A percentile compares a stretch with the other conserved stretches of the same genome.
Conservation (phyloP, 2,329 filamentous ascomycete species). For the Coniochaeta ligniaria region DNA sequence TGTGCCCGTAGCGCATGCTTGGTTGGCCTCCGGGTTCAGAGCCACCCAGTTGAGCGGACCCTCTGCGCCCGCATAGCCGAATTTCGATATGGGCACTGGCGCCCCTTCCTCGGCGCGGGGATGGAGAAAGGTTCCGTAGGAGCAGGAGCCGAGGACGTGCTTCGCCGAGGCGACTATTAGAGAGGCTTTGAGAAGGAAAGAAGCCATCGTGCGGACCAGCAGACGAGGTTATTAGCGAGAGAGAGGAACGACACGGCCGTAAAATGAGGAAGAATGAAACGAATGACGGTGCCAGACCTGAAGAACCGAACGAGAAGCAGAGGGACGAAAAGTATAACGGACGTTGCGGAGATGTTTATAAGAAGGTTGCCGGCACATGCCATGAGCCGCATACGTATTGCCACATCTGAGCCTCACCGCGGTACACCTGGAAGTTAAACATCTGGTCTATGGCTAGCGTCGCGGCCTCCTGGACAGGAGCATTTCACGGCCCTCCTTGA, state of each 20-base stretch:
- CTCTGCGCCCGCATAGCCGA: conserved; percentile 26
- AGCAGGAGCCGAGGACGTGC: conserved; percentile 26
- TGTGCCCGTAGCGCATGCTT: conserved; percentile 40
- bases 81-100: conserved; percentile 24
- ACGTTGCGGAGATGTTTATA: neutral
- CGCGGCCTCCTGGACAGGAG: neutral
- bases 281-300: neutral
- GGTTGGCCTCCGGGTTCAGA: conserved; percentile 31
- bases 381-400: neutral
- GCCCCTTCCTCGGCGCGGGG: conserved; percentile 22
- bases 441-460: neutral
- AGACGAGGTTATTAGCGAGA: neutral
- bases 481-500: neutral
- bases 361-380: neutral
- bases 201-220: neutral
- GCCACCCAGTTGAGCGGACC: conserved; percentile 27
- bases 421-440: neutral
- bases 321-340: neutral
- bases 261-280: neutral
- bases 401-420: neutral
- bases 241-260: neutral
- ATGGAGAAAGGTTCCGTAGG: conserved; percentile 29
- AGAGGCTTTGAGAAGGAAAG: neutral
- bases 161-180: conserved; percentile 15
- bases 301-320: neutral